Conservation (phyloP, 2,329 filamentous ascomycete genomes). For the Taxawa tesnikishii region DNA sequence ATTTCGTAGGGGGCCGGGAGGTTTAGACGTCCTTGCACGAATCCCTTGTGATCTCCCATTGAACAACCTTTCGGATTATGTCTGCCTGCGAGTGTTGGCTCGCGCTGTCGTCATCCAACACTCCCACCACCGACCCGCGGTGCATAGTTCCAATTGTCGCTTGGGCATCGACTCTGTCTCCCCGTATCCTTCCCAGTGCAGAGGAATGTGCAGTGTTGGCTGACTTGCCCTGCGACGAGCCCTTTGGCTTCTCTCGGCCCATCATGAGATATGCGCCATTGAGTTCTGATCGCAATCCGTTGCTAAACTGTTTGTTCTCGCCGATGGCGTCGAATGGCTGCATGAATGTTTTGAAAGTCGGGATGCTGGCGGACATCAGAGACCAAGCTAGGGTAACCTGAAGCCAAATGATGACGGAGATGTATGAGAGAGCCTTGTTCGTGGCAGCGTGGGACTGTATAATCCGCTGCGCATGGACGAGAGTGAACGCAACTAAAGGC, state of each 20-base stretch:
- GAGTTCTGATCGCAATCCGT: no score
- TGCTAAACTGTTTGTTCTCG: no score
- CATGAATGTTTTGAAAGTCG: slow-evolving; percentile 7
- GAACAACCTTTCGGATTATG: slow-evolving; percentile 5
- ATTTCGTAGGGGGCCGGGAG: no score
- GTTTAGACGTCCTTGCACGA: no score
- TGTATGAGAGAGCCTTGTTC: slow-evolving; percentile 2
- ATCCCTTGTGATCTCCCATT: slow-evolving; percentile 4
- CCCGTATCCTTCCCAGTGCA: slow-evolving; percentile 1
- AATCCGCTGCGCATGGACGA: not conserved
- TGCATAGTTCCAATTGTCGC: slow-evolving; percentile 2
- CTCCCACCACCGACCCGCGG: not conserved
- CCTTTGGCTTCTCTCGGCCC: slow-evolving; percentile 1
- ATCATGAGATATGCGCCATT: slow-evolving; percentile 5
- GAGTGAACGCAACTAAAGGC: slow-evolving; percentile 8
- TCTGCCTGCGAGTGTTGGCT: slow-evolving; percentile 2
- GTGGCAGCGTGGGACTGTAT: not conserved
- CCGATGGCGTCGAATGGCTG: slow-evolving; percentile 7
- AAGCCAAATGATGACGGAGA: slow-evolving; percentile 4
- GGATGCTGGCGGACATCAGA: slow-evolving; percentile 7
- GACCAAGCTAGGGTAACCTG: slow-evolving; percentile 8
- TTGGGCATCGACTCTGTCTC: slow-evolving; percentile 1
- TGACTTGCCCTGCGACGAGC: slow-evolving; percentile 1
- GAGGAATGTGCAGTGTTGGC: not conserved
- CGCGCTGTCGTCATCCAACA: slow-evolving; percentile 1